A percentile compares a stretch with the other conserved stretches of the same genome.
Evolutionary conservation across 1,284 basidiomycete species (phyloP).

Genomic region (Peniophora sp.): DNA sequence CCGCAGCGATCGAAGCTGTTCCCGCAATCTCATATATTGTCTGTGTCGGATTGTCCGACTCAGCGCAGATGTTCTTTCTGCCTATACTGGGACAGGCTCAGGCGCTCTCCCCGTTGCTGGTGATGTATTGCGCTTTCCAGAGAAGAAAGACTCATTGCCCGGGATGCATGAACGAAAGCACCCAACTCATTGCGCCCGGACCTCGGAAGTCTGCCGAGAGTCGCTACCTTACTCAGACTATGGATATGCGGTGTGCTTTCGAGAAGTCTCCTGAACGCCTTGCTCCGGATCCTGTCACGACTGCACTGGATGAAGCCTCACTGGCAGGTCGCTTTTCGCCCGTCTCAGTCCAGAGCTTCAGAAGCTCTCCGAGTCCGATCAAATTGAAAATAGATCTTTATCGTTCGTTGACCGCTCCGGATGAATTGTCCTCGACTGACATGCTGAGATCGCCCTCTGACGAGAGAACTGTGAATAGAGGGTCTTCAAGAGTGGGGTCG

Average conservation of each 20-base stretch:
- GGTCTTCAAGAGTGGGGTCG: no score
- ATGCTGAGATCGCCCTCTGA: no score
- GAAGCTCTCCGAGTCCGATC: no score
- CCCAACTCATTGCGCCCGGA: no score
- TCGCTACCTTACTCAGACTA: neutral
- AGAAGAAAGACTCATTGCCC: neutral
- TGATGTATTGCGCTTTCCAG: neutral
- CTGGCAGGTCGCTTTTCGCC: no score
- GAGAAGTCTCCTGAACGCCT: neutral
- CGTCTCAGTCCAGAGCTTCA: no score
- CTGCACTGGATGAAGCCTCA: no score
- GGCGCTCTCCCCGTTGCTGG: conserved; percentile 14
- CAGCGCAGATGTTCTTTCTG: conserved; percentile 24
- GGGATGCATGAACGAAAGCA: neutral
- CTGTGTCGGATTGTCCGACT: conserved; percentile 19
- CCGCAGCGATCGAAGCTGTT: conserved; percentile 21
- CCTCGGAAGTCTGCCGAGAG: neutral
- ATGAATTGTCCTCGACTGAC: no score
- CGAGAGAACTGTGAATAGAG: no score
- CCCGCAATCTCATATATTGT: conserved; percentile 23
- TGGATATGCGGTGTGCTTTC: neutral
- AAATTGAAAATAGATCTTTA: no score
- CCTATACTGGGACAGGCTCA: conserved; percentile 29
- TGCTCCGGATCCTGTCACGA: no score
- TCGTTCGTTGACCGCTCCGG: no score